These are phyloP conservation scores for Shiraia bambusicola DNA, from an alignment of 2,329 filamentous ascomycete genomes.

Conservation along the genomic window DNA sequence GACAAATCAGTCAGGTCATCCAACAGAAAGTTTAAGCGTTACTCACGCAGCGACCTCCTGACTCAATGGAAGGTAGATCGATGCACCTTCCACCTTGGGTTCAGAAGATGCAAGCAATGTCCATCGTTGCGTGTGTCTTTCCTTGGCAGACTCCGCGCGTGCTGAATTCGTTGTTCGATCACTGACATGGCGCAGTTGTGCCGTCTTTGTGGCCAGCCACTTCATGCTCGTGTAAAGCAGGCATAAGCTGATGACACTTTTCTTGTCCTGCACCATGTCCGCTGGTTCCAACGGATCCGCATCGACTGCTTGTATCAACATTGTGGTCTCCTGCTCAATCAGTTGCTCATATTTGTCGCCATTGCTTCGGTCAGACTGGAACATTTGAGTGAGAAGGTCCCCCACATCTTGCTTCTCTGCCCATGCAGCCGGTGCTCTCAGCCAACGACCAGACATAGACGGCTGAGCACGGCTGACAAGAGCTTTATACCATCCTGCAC, in stretches of 20 bases:
- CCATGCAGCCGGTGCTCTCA: slow-evolving; percentile 70
- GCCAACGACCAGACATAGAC: slow-evolving; percentile 59
- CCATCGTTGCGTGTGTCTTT: slow-evolving; percentile 72
- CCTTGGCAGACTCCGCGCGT: slow-evolving; percentile 46
- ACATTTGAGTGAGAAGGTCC: slow-evolving; percentile 52
- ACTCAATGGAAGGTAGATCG: slow-evolving; percentile 85
- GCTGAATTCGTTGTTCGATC: slow-evolving; percentile 68
- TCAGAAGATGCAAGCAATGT: slow-evolving; percentile 65
- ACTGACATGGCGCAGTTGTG: slow-evolving; percentile 80
- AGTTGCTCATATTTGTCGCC: slow-evolving; percentile 19
- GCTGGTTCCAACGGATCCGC: slow-evolving; percentile 68
- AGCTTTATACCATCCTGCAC: slow-evolving; percentile 82
- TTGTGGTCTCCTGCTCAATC: slow-evolving; percentile 51
- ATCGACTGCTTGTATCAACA: slow-evolving; percentile 56
- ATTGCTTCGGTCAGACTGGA: slow-evolving; percentile 27
- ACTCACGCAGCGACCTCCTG: slow-evolving; percentile 76
- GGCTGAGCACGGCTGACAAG: slow-evolving; percentile 71
- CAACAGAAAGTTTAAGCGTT: not conserved
- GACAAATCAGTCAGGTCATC: slow-evolving; percentile 9
- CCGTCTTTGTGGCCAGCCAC: slow-evolving; percentile 85
- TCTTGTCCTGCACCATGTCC: slow-evolving; percentile 87
- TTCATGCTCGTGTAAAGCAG: slow-evolving; percentile 97
- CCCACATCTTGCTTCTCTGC: slow-evolving; percentile 71
- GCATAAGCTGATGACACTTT: slow-evolving; percentile 80
- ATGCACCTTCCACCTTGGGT: slow-evolving; percentile 58